These are phyloP conservation scores for Aspergillus spinulosporus DNA, from an alignment of 2,329 filamentous ascomycete species.

Conservation along the genomic window DNA sequence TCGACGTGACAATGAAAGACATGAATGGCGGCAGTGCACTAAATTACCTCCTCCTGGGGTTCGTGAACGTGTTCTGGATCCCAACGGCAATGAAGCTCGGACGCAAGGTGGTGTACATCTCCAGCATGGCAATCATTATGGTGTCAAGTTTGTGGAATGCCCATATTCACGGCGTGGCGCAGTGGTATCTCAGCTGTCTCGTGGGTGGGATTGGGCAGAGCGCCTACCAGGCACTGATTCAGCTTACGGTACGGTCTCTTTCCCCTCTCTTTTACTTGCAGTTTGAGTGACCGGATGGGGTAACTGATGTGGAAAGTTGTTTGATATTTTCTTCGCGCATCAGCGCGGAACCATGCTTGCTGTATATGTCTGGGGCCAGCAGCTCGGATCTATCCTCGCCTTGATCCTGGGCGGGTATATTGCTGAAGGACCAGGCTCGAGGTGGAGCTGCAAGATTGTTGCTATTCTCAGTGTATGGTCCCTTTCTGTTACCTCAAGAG, in stretches of 20 bases:
- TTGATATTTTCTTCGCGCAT: conserved; percentile 44
- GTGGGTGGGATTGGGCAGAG: conserved; percentile 3
- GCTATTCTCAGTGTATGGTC: conserved; percentile 30
- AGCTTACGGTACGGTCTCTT: conserved; percentile 32
- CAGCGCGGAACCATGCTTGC: conserved; percentile 41
- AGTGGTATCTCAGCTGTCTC: conserved; percentile 36
- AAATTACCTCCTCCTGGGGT: conserved; percentile 44
- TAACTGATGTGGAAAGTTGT: conserved; percentile 25
- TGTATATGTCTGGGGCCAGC: conserved; percentile 43
- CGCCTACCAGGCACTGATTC: conserved; percentile 43
- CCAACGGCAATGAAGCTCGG: conserved; percentile 37
- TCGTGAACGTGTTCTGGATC: conserved; percentile 45
- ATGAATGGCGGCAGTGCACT: conserved; percentile 46
- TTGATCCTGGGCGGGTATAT: conserved; percentile 42
- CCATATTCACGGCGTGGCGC: conserved; percentile 25
- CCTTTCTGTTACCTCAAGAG: not conserved
- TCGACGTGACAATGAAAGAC: conserved; percentile 40
- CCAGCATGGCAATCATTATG: conserved; percentile 35
- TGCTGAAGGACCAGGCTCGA: conserved; percentile 37
- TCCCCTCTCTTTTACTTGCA: not conserved
- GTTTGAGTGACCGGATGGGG: not conserved
- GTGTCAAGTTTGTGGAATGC: conserved; percentile 35
- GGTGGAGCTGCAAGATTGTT: conserved; percentile 37
- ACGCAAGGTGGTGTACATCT: conserved; percentile 38
- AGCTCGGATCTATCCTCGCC: conserved; percentile 42